A percentile compares a stretch with the other conserved stretches of the same genome.
These are phyloP conservation scores for Haberlea rhodopensis DNA, from an alignment of 257 asterid species.

Conservation along the genomic window DNA sequence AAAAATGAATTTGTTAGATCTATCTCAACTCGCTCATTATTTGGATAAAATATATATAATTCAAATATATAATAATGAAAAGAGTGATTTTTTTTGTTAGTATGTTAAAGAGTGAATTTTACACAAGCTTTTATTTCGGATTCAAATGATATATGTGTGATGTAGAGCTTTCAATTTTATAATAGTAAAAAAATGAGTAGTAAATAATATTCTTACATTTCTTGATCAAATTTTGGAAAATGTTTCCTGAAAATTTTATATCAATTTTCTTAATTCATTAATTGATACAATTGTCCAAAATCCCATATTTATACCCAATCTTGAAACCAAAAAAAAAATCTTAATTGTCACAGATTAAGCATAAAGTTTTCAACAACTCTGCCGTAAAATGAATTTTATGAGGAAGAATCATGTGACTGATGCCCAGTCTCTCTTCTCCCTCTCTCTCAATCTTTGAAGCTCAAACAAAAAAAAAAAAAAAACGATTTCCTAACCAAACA, in stretches of 20 bases:
- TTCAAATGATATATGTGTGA: no score
- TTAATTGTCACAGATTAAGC: conserved; percentile 6
- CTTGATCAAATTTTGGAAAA: background rate
- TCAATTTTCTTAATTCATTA: background rate
- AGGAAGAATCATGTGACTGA: conserved; percentile 62
- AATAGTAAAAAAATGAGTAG: background rate
- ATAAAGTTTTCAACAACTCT: conserved; percentile 4
- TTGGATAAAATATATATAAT: no score
- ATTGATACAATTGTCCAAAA: background rate
- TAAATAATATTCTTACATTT: background rate
- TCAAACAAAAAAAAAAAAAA: conserved; percentile 31
- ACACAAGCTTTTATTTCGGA: no score
- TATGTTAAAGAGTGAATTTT: no score
- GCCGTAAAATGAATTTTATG: conserved; percentile 21
- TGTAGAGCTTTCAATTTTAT: no score
- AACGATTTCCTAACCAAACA: conserved; percentile 40
- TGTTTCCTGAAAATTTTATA: background rate
- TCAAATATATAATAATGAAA: no score
- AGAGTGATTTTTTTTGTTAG: no score
- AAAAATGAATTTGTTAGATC: no score
- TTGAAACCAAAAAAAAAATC: background rate
- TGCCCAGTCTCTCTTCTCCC: conserved; percentile 27
- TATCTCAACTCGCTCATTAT: no score
- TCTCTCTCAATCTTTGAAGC: conserved; percentile 1
- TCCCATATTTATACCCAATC: background rate